phyloP scores from a whole-genome alignment of 371 early-diverging fungal species.

The Rhizomucor miehei region DNA sequence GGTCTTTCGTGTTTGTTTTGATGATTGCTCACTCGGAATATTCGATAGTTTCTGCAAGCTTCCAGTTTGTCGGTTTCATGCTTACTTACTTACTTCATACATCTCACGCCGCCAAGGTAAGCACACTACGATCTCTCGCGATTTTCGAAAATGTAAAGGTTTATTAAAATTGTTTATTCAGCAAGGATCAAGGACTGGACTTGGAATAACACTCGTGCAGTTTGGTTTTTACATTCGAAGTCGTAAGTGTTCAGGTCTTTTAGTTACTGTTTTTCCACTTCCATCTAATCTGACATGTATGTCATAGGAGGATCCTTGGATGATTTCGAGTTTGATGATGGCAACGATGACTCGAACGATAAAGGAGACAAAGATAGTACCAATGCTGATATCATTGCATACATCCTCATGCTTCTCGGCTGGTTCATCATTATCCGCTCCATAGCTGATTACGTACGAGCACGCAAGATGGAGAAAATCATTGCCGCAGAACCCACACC shows the following conservation, averaged over 20 bases:
- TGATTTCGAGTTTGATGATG: slow-evolving; percentile 33
- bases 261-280: no score
- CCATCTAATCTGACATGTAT: neutral
- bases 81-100: slow-evolving; percentile 66
- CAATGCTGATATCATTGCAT: slow-evolving; percentile 38
- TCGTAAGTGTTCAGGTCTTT: no score
- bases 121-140: neutral
- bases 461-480: slow-evolving; percentile 50
- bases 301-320: slow-evolving; percentile 49
- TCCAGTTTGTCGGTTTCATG: slow-evolving; percentile 72
- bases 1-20: neutral
- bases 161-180: slow-evolving; percentile 10
- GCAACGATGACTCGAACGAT: slow-evolving; percentile 23
- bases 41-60: slow-evolving; percentile 60
- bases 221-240: slow-evolving; percentile 54
- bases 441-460: slow-evolving; percentile 47
- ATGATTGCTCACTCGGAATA: neutral
- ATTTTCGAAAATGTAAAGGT: neutral
- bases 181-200: slow-evolving; percentile 59
- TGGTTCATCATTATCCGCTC: slow-evolving; percentile 56
- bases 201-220: slow-evolving; percentile 58
- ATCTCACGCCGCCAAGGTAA: slow-evolving; percentile 62
- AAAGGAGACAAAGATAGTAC: slow-evolving; percentile 15
- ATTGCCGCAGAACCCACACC: slow-evolving; percentile 35
- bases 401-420: slow-evolving; percentile 57